phyloP scores from a whole-genome alignment of 495 filamentous ascomycete species.

The Astrocystis sublimbata region DNA sequence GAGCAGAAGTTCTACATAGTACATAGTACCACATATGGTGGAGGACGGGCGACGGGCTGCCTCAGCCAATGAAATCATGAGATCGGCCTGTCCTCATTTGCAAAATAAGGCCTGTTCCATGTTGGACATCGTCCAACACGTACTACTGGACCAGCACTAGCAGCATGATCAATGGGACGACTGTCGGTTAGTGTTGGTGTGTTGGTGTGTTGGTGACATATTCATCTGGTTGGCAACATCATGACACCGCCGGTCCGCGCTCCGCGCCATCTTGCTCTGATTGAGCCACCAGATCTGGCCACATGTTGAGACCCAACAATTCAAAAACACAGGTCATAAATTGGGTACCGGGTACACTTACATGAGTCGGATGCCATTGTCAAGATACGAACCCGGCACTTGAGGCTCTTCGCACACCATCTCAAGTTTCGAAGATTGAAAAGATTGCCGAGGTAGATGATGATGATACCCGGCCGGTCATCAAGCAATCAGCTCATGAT shows the following conservation, averaged over 20 bases:
- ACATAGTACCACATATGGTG: not conserved
- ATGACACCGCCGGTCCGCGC: not conserved
- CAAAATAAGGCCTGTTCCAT: conserved; percentile 13
- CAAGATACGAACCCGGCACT: not conserved
- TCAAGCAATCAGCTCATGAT: conserved; percentile 6
- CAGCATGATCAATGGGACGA: not conserved
- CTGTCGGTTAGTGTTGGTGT: conserved; percentile 1
- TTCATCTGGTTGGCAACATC: not conserved
- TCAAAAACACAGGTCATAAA: not conserved
- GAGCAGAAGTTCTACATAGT: too few species aligned
- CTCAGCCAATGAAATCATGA: conserved; percentile 7
- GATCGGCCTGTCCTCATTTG: not conserved
- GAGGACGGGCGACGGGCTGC: too few species aligned
- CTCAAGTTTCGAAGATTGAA: not conserved
- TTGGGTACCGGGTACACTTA: not conserved
- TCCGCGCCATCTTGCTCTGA: not conserved
- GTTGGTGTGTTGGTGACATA: not conserved
- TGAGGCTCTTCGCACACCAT: not conserved
- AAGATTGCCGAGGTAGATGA: not conserved
- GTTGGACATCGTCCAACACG: not conserved
- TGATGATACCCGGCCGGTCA: not conserved
- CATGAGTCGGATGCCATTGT: not conserved
- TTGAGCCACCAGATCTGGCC: not conserved
- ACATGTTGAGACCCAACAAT: not conserved
- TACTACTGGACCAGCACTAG: not conserved